Base-by-base conservation (phyloP, 2,329 filamentous ascomycete genomes). In the Neofusicoccum kwambonambiense region DNA sequence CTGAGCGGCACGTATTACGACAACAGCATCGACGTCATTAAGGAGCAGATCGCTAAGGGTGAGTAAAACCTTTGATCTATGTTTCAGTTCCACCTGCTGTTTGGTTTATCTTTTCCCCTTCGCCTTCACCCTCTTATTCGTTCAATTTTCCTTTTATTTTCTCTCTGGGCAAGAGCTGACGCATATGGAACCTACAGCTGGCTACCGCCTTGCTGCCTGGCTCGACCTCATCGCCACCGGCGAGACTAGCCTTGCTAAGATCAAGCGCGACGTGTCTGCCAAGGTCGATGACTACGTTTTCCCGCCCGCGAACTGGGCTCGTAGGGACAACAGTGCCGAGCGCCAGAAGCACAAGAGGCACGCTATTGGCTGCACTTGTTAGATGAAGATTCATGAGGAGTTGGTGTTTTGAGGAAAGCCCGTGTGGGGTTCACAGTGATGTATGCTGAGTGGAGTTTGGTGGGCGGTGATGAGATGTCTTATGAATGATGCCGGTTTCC, bases 11-110 rank as follows among this genome's bases (percentile, higher is more conserved):
- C 58, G 0, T 78, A 78, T 66, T 76, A 76, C 56, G 69, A 78
- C 27, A 69, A 66, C 27, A 76, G 74, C 1, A 74, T 79, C 19
- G 73, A 76, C 3, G 77, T 78, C 1, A 72, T 82, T 3, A 72
- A 78, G 67, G 64, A 77, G 66, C 78, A 81, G 72, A 77, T 82
- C 60, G 79, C 80, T 0, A 81, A 79, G 71, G 79, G 73, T 17
- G 73, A 73, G 8, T 71, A n/a, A 7, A 12, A 27, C 2, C 37
- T 4, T 13, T 39, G 37, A 11, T 5, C 37, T 4, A 39, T 7
- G 27, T 1, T 31, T 5, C 7, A 31, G 7, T 31, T 31, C 6
- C 27, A 5, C 27, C 7, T 31, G 27, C 27, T 2, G 5, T 0
- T 31, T 5, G 27, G 4, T 31, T 5, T 7, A 5, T 31, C 4